Conservation (phyloP, 257 asterid species). For the Nyctanthes arbortristis region DNA sequence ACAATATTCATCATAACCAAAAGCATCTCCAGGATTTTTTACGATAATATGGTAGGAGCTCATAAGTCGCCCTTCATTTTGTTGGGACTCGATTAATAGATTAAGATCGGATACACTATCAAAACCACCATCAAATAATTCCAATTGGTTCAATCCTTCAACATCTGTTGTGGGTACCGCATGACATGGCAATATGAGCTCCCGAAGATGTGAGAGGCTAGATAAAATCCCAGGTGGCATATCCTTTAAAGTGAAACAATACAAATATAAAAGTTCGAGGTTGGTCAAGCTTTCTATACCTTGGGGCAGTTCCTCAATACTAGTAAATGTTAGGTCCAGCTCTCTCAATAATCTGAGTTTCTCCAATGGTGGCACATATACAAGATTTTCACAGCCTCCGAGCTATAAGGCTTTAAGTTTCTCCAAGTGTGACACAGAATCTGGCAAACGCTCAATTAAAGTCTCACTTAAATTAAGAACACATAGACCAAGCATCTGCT, state of each 20-base stretch:
- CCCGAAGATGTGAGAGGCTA: conserved; percentile 23
- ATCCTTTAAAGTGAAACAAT: conserved; percentile 6
- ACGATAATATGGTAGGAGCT: conserved; percentile 27
- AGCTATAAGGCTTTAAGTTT: conserved; percentile 34
- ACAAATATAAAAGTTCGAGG: conserved; percentile 32
- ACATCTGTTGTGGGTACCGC: conserved; percentile 25
- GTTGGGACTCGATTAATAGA: conserved; percentile 27
- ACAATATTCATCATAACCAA: conserved; percentile 19
- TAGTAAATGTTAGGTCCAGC: conserved; percentile 26
- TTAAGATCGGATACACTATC: conserved; percentile 17
- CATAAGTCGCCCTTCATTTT: conserved; percentile 17
- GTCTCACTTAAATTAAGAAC: conserved; percentile 29
- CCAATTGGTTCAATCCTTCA: conserved; percentile 23
- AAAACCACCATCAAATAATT: conserved; percentile 29
- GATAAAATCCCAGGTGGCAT: conserved; percentile 29
- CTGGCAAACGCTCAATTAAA: conserved; percentile 25
- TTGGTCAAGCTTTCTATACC: conserved; percentile 28
- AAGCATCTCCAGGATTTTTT: conserved; percentile 9
- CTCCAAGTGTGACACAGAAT: conserved; percentile 27
- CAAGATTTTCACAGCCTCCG: conserved; percentile 19
- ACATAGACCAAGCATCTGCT: conserved; percentile 24
- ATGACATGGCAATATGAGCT: conserved; percentile 28
- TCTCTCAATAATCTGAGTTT: conserved; percentile 28
- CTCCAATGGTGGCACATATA: conserved; percentile 22
- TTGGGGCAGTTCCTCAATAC: conserved; percentile 26